A percentile compares a stretch with the other conserved stretches of the same genome.
Conservation (phyloP, 768 basidiomycete genomes). For the Trametopsis cervina region DNA sequence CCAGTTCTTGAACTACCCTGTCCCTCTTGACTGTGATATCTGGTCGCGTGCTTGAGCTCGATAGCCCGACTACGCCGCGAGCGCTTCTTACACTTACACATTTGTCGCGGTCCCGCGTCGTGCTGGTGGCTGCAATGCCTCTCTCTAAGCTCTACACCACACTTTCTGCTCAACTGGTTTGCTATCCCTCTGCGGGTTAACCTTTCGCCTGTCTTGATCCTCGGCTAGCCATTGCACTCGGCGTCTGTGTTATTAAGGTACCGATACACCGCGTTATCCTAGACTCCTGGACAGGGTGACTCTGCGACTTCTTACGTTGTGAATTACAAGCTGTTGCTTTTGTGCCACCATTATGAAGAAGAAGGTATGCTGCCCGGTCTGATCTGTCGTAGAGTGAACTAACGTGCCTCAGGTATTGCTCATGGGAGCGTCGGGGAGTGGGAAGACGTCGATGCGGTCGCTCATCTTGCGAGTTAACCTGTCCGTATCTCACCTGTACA, state of each 20-base stretch:
- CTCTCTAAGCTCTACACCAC: constrained; percentile 8
- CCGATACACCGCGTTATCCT: not conserved
- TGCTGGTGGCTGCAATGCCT: constrained; percentile 11
- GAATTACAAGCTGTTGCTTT: too few relatives aligned
- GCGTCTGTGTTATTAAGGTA: not conserved
- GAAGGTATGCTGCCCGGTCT: constrained; percentile 20
- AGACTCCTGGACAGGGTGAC: not conserved
- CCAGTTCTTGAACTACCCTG: too few relatives aligned
- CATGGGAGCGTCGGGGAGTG: constrained; percentile 95
- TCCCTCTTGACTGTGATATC: not conserved
- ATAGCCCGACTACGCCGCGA: not conserved
- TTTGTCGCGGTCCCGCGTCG: too few relatives aligned
- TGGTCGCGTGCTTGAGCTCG: not conserved
- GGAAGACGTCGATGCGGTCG: constrained; percentile 97
- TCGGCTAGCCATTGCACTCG: not conserved
- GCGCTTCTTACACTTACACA: not conserved
- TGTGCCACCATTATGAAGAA: constrained; percentile 31
- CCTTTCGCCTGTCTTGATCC: not conserved
- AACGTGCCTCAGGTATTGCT: constrained; percentile 68
- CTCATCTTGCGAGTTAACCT: constrained; percentile 83
- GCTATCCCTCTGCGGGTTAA: constrained; percentile 7
- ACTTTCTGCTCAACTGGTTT: constrained; percentile 9
- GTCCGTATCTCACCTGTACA: not conserved
- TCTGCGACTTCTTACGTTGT: too few relatives aligned
- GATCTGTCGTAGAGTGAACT: not conserved